These are phyloP conservation scores for Talaromyces sp. DNA, from an alignment of 2,329 filamentous ascomycete species.

Conservation along the genomic window DNA sequence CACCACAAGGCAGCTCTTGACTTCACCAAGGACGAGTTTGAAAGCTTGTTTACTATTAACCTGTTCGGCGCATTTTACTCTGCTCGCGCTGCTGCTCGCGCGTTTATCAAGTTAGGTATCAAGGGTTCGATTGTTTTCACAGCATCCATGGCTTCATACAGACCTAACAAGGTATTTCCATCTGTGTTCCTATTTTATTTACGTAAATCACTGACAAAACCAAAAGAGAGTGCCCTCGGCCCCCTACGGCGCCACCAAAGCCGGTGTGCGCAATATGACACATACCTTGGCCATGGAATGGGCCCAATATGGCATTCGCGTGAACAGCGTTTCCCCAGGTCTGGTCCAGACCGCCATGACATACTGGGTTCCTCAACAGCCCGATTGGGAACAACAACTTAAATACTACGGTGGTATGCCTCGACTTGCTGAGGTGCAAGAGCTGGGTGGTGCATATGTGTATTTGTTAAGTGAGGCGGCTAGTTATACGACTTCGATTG, in stretches of 20 bases:
- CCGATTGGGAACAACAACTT: slow-evolving; percentile 53
- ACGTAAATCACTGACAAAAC: background rate
- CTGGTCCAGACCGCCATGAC: slow-evolving; percentile 40
- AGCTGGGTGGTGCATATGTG: slow-evolving; percentile 50
- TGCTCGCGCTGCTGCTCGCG: slow-evolving; percentile 25
- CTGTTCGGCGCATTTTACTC: slow-evolving; percentile 27
- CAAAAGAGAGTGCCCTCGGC: slow-evolving; percentile 31
- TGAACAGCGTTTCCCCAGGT: slow-evolving; percentile 56
- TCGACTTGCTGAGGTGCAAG: slow-evolving; percentile 50
- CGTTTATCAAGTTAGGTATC: slow-evolving; percentile 40
- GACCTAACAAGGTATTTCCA: slow-evolving; percentile 40
- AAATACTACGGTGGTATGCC: slow-evolving; percentile 56
- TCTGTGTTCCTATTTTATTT: background rate
- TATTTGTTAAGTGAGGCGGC: slow-evolving; percentile 48
- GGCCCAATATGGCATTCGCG: slow-evolving; percentile 64
- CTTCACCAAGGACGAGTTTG: slow-evolving; percentile 38
- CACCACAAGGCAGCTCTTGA: slow-evolving; percentile 46
- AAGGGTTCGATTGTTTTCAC: slow-evolving; percentile 43
- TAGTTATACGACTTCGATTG: slow-evolving; percentile 50
- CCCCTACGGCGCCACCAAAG: slow-evolving; percentile 47
- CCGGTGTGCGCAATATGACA: slow-evolving; percentile 44
- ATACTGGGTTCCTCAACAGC: slow-evolving; percentile 49
- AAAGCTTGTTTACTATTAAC: slow-evolving; percentile 44
- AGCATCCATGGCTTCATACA: slow-evolving; percentile 47
- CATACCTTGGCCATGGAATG: slow-evolving; percentile 64